Base-by-base conservation (phyloP, 495 filamentous ascomycete genomes). In the Penicillium turbatum region DNA sequence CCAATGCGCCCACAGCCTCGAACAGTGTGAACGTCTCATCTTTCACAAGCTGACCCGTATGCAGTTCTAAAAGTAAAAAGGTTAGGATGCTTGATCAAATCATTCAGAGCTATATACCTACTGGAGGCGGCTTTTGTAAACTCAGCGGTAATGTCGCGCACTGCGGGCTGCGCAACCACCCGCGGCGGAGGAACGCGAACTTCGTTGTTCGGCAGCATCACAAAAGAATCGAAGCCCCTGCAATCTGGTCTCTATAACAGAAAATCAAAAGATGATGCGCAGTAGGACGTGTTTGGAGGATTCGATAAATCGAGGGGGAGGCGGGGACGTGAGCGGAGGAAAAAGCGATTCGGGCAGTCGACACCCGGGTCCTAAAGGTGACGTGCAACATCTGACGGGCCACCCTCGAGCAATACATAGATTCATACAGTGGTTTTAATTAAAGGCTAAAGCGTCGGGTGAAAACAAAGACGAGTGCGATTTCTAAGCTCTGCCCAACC, bases 11-110 rank as follows among this genome's bases (percentile, higher is more conserved):
- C 56, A 98, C 95, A 49, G 91, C 83, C 70, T 97, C 93, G 60
- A 93, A 95, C 8, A 97, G 79, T 6, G 90, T 95, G 61, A 98
- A 97, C 58, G 79, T 82, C 45, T 88, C 88, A 88, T 98, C 92
- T 72, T 97, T 95, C 51, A 97, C 82, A 9, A 99, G 81, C 54
- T 92, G 83, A 16, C 93, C 92, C 10, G 85, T 80, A 16, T 77
- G 67, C 44, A 98, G 76, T 49, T 82, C 92, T 97, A 46, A 39
- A 27, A 26, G 37, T 43, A 43, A 32, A 35, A 39, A 21, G 11
- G 32, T 61, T 37, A 61, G 61, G 6, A 24, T 27, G 57, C 57
- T 21, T 36, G 51, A 12, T 7, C 4, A 26, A 26, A 35, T 11
- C 1, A 13, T 12, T 19, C 11, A 4, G 43, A 34, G n/a, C 6